phyloP scores from a whole-genome alignment of 2,329 filamentous ascomycete species.

The Monilinia vaccinii-corymbosi region DNA sequence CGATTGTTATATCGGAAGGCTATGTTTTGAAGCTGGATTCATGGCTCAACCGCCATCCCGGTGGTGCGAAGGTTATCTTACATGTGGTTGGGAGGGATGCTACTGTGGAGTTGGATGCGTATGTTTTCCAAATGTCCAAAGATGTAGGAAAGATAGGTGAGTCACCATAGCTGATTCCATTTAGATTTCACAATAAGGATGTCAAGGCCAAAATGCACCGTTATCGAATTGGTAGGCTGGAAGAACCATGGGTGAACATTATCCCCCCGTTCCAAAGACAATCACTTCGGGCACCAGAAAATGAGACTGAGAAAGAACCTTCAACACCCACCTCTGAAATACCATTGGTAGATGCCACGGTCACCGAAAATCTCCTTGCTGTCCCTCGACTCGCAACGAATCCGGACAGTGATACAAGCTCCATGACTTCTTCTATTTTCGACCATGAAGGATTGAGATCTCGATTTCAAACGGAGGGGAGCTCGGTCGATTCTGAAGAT shows the following conservation, averaged over 20 bases:
- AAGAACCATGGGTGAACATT: conserved; percentile 81
- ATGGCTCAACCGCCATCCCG: conserved; percentile 85
- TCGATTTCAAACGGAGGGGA: conserved; percentile 22
- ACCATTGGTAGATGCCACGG: not conserved
- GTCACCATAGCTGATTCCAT: not conserved
- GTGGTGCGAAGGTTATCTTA: conserved; percentile 79
- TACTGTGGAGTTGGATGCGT: conserved; percentile 90
- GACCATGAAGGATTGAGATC: not conserved
- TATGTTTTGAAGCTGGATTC: conserved; percentile 74
- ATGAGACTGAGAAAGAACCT: not conserved
- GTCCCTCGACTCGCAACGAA: conserved; percentile 24
- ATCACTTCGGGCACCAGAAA: not conserved
- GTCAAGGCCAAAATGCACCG: conserved; percentile 65
- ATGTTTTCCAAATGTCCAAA: conserved; percentile 33
- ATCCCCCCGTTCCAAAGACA: conserved; percentile 69
- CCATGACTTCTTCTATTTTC: not conserved
- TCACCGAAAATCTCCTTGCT: conserved; percentile 63
- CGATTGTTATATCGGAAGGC: not conserved
- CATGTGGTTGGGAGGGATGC: conserved; percentile 94
- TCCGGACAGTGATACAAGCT: not conserved
- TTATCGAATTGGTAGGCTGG: conserved; percentile 75
- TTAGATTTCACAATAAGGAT: conserved; percentile 72
- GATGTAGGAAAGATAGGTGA: not conserved
- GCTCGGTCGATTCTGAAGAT: conserved; percentile 30
- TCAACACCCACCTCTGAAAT: not conserved